phyloP scores from a whole-genome alignment of 129 eudicot genomes.

The Arctium lappa region DNA sequence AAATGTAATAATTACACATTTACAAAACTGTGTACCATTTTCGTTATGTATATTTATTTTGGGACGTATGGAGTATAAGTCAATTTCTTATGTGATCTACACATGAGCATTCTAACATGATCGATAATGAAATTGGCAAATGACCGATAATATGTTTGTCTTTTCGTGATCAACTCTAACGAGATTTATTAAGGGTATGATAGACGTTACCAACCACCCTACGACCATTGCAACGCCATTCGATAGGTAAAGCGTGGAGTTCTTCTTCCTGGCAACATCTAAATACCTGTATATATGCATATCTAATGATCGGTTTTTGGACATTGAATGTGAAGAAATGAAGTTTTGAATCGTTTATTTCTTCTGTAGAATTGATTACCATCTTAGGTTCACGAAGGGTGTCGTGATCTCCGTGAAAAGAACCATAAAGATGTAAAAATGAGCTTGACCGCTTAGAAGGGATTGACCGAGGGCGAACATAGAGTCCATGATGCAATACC shows the following conservation, averaged over 20 bases:
- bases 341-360: neutral
- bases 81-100: neutral
- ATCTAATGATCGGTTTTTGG: neutral
- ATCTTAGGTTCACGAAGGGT: slow-evolving; percentile 80
- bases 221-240: slow-evolving; percentile 78
- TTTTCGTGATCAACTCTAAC: neutral
- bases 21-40: neutral
- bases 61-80: neutral
- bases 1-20: too few species aligned
- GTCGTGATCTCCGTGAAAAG: slow-evolving; percentile 84
- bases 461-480: slow-evolving; percentile 56
- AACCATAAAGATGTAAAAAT: slow-evolving; percentile 68
- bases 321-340: slow-evolving; percentile 1
- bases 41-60: neutral
- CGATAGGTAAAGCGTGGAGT: slow-evolving; percentile 51
- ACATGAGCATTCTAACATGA: neutral
- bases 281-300: slow-evolving; percentile 53
- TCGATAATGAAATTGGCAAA: neutral
- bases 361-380: slow-evolving; percentile 33
- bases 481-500: slow-evolving; percentile 86
- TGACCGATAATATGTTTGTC: neutral
- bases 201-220: slow-evolving; percentile 83
- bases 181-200: neutral
- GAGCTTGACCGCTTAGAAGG: slow-evolving; percentile 74
- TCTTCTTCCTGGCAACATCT: slow-evolving; percentile 72